phyloP scores from a whole-genome alignment of 495 filamentous ascomycete genomes.

The Aspergillus indologenus region DNA sequence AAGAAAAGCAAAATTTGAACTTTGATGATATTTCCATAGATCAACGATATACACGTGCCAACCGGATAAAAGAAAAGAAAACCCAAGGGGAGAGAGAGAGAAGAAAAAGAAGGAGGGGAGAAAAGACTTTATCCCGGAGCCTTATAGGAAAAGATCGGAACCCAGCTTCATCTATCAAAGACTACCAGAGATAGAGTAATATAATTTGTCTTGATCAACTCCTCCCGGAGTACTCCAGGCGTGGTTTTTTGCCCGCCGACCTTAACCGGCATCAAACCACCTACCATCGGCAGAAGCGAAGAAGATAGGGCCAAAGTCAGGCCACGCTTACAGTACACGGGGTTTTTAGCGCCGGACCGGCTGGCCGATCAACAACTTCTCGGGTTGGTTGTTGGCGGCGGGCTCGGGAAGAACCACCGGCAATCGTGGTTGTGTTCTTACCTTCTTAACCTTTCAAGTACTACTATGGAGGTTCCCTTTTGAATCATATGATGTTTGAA shows the following conservation, averaged over 20 bases:
- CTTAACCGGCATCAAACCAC: not conserved
- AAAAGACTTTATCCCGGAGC: conserved; percentile 5
- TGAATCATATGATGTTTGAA: too few relatives aligned
- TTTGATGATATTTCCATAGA: not conserved
- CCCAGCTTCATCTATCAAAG: too few relatives aligned
- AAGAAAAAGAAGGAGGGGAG: not conserved
- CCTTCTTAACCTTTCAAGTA: not conserved
- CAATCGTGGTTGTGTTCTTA: not conserved
- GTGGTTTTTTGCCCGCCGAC: too few relatives aligned
- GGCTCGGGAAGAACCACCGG: not conserved
- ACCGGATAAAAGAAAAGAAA: not conserved
- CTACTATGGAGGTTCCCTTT: too few relatives aligned
- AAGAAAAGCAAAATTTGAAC: not conserved
- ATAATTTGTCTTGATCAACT: too few relatives aligned
- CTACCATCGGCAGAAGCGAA: conserved; percentile 9
- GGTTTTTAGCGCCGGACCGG: conserved; percentile 1
- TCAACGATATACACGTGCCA: not conserved
- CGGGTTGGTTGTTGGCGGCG: not conserved
- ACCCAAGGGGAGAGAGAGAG: not conserved
- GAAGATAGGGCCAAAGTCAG: not conserved
- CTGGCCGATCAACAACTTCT: not conserved
- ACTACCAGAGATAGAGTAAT: too few relatives aligned
- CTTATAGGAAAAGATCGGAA: not conserved
- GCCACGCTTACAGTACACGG: conserved; percentile 8
- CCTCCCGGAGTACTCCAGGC: not conserved